Percentiles rank a stretch among this genome's conserved stretches.
Conservation (phyloP, 768 basidiomycete species). For the Boletus edulis region DNA sequence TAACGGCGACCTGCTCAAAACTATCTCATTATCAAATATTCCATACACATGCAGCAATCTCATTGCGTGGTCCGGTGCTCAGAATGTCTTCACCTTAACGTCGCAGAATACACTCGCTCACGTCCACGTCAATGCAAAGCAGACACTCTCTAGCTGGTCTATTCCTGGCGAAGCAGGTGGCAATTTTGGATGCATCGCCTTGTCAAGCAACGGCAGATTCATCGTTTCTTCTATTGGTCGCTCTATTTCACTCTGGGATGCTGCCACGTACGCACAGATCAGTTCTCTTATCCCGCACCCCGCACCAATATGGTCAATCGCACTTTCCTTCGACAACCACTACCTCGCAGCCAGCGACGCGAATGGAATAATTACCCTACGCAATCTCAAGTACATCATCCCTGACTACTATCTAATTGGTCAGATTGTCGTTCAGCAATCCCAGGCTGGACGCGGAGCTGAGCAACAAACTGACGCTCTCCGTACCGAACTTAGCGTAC, state of each 20-base stretch:
- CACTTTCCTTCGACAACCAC: slow-evolving; percentile 2
- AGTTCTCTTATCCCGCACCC: not conserved
- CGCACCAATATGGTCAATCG: not conserved
- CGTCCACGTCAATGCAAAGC: not conserved
- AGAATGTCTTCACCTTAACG: not conserved
- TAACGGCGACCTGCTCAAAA: not conserved
- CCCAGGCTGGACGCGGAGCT: not conserved
- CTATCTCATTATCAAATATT: not conserved
- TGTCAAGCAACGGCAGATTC: not conserved
- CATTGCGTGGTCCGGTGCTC: not conserved
- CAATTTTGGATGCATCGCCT: not conserved
- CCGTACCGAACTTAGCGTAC: not conserved
- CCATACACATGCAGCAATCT: not conserved
- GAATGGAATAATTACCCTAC: not conserved
- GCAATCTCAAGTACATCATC: not conserved
- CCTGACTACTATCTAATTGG: not conserved
- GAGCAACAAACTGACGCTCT: not conserved
- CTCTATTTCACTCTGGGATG: slow-evolving; percentile 1
- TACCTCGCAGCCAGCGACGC: not conserved
- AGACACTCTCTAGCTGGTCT: not conserved
- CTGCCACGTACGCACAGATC: not conserved
- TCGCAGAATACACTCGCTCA: not conserved
- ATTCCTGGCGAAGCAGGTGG: not conserved
- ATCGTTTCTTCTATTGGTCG: not conserved
- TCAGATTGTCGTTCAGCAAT: not conserved